Percentiles rank a stretch among this genome's conserved stretches.
Conservation (phyloP, 208 protist genomes). For the Kentomonas sorsogonicus region DNA sequence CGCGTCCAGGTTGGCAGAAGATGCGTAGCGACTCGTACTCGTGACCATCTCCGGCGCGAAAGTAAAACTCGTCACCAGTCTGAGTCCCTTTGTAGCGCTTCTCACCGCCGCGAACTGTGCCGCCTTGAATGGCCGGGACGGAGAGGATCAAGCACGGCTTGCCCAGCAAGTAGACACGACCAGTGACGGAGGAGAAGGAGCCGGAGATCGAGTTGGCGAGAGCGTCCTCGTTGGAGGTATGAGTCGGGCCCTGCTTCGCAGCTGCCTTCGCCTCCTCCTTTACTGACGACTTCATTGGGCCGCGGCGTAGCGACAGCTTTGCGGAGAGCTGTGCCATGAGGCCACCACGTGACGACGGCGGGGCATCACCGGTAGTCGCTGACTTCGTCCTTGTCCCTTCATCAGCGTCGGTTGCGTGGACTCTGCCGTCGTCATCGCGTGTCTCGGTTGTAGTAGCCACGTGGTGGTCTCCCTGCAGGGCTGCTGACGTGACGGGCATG, state of each 20-base stretch:
- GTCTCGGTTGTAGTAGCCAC: too few relatives aligned
- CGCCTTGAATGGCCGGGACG: conserved; percentile 29
- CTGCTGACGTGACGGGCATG: too few relatives aligned
- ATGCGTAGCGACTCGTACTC: conserved; percentile 21
- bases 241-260: too few relatives aligned
- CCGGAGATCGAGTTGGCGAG: background rate
- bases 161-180: conserved; percentile 19
- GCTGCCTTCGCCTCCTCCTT: background rate
- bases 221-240: background rate
- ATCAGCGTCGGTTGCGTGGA: too few relatives aligned
- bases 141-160: conserved; percentile 44
- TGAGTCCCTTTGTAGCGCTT: conserved; percentile 9
- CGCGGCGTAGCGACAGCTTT: too few relatives aligned
- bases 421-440: too few relatives aligned
- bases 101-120: conserved; percentile 8
- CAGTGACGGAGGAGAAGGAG: conserved; percentile 12
- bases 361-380: too few relatives aligned
- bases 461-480: too few relatives aligned
- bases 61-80: background rate
- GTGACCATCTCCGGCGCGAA: background rate
- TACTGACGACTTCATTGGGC: too few relatives aligned
- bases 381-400: too few relatives aligned
- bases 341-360: too few relatives aligned
- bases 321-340: too few relatives aligned
- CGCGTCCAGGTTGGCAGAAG: conserved; percentile 27